Percentiles rank a stretch among this genome's conserved stretches.
These are phyloP conservation scores for Collybia mongolica DNA, from an alignment of 768 basidiomycete genomes.

Conservation along the genomic window DNA sequence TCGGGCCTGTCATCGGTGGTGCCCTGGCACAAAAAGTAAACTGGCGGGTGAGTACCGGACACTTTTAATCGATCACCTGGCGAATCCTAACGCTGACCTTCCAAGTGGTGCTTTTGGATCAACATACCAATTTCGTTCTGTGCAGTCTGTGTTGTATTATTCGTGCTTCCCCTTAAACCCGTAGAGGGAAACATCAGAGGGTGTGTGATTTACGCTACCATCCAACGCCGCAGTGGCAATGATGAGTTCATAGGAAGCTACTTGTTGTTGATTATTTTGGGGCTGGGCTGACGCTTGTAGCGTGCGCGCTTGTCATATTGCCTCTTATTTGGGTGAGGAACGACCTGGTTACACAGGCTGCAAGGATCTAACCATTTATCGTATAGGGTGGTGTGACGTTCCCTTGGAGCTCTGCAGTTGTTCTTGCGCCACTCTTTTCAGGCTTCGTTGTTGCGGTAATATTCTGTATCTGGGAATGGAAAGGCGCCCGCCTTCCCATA, in stretches of 20 bases:
- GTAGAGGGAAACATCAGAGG: conserved; percentile 61
- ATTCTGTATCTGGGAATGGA: conserved; percentile 76
- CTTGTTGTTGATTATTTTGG: conserved; percentile 66
- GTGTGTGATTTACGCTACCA: conserved; percentile 21
- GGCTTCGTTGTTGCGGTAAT: conserved; percentile 51
- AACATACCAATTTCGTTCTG: conserved; percentile 57
- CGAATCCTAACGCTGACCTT: background rate
- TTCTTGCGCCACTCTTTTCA: conserved; percentile 57
- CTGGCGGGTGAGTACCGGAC: conserved; percentile 49
- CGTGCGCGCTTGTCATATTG: conserved; percentile 61
- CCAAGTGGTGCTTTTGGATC: conserved; percentile 75
- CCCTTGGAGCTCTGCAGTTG: conserved; percentile 66
- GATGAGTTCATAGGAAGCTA: conserved; percentile 46
- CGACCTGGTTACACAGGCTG: background rate
- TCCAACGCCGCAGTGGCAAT: background rate
- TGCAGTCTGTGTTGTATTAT: conserved; percentile 54
- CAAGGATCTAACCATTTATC: background rate
- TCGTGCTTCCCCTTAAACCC: conserved; percentile 65
- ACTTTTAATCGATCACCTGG: background rate
- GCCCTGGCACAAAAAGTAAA: conserved; percentile 57
- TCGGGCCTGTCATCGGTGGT: conserved; percentile 71
- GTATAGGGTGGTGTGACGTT: conserved; percentile 68
- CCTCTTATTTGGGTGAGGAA: conserved; percentile 67
- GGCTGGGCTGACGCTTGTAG: conserved; percentile 52
- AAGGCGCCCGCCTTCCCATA: conserved; percentile 65